Evolutionary conservation across 257 asterid species (phyloP).

Genomic region (Solanum gandarillasii): DNA sequence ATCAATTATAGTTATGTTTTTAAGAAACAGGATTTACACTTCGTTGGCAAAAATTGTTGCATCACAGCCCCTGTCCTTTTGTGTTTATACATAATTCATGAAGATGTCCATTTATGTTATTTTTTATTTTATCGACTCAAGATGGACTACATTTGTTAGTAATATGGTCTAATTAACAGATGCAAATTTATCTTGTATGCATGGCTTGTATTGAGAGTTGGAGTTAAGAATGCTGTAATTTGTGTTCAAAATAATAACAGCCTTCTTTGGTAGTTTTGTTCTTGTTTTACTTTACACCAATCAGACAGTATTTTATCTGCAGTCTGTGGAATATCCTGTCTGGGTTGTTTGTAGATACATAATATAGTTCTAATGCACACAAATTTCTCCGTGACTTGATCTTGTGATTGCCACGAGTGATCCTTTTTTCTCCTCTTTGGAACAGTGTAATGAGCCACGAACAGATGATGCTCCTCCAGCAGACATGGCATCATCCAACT

Average conservation of each 20-base stretch:
- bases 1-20: background rate
- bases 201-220: background rate
- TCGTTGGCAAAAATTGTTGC: background rate
- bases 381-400: background rate
- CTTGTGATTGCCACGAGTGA: background rate
- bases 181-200: background rate
- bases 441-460: conserved; percentile 88
- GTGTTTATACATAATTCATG: background rate
- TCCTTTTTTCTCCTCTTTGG: conserved; percentile 7
- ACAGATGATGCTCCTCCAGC: conserved; percentile 97
- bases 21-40: background rate
- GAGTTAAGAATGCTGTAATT: background rate
- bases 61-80: background rate
- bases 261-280: background rate
- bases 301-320: background rate
- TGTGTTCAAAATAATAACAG: background rate
- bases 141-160: background rate
- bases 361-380: background rate
- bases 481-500: conserved; percentile 73
- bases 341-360: background rate
- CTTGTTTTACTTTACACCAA: background rate
- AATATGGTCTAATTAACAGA: background rate
- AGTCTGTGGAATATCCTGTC: background rate
- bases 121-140: background rate
- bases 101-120: background rate